Percentiles rank a stretch among this genome's conserved stretches.
Conservation (phyloP, 306 rosid species). For the Cicer cuneatum region DNA sequence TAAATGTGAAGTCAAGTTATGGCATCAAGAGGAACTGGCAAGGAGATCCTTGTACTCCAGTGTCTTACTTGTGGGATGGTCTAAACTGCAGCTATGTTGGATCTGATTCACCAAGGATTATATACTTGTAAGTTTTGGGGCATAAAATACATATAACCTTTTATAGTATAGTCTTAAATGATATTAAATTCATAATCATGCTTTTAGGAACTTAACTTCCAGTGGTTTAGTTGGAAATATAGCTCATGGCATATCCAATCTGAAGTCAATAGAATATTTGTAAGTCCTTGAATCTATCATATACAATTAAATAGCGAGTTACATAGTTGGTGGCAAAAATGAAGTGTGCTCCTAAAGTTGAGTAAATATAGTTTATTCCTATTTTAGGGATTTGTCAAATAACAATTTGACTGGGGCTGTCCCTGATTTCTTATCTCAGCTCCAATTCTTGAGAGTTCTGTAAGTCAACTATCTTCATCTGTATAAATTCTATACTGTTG, state of each 20-base stretch:
- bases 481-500: conserved; percentile 3
- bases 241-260: conserved; percentile 43
- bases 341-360: background rate
- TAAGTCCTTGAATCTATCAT: conserved; percentile 42
- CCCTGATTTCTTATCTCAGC: conserved; percentile 45
- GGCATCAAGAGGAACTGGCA: conserved; percentile 57
- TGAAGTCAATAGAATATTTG: conserved; percentile 47
- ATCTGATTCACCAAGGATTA: conserved; percentile 42
- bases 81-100: conserved; percentile 50
- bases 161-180: conserved; percentile 3
- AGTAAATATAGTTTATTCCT: conserved; percentile 6
- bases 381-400: conserved; percentile 53
- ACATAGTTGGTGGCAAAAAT: background rate
- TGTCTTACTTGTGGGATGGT: conserved; percentile 49
- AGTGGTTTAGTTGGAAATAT: conserved; percentile 50
- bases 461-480: conserved; percentile 39
- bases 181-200: conserved; percentile 23
- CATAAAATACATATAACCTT: background rate
- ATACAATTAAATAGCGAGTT: background rate
- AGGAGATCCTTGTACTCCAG: conserved; percentile 54
- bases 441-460: conserved; percentile 46
- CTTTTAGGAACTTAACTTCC: conserved; percentile 51
- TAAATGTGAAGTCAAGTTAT: conserved; percentile 44
- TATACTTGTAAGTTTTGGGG: conserved; percentile 43
- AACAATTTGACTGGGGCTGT: conserved; percentile 47